Conservation (phyloP, 768 basidiomycete species). For the Phanerochaete carnosa region DNA sequence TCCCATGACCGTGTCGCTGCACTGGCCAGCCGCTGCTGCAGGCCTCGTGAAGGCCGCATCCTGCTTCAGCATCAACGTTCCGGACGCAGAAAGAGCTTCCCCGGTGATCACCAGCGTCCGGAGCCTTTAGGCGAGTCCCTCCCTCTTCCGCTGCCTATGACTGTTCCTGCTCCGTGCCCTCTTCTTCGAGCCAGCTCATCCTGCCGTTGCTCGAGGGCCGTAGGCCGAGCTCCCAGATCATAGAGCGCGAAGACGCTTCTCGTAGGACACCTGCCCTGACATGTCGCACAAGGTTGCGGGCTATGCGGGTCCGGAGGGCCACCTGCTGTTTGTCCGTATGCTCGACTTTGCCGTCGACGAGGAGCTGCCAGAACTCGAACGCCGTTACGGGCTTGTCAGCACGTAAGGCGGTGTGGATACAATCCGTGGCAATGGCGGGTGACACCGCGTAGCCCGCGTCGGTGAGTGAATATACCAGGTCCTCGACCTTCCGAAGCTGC, state of each 20-base stretch:
- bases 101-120: slow-evolving; percentile 7
- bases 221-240: slow-evolving; percentile 32
- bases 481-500: slow-evolving; percentile 40
- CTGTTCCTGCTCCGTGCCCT: not conserved
- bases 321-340: slow-evolving; percentile 48
- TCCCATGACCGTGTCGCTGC: slow-evolving; percentile 9
- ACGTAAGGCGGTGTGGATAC: slow-evolving; percentile 47
- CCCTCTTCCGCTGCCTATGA: not conserved
- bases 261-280: slow-evolving; percentile 25
- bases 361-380: slow-evolving; percentile 54
- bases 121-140: not conserved
- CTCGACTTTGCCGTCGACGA: slow-evolving; percentile 38
- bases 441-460: slow-evolving; percentile 36
- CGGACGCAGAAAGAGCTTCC: not conserved
- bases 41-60: not conserved
- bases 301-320: slow-evolving; percentile 40
- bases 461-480: slow-evolving; percentile 37
- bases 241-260: slow-evolving; percentile 19
- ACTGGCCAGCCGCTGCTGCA: not conserved
- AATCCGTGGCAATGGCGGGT: slow-evolving; percentile 47
- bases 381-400: slow-evolving; percentile 49
- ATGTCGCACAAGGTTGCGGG: slow-evolving; percentile 29
- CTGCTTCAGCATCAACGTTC: not conserved
- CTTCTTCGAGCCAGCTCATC: not conserved
- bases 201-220: slow-evolving; percentile 2